Evolutionary conservation across 345 rosid genomes (phyloP), one percentile per base, ranked within the genome.

Genomic region (Rhodomyrtus tomentosa): DNA sequence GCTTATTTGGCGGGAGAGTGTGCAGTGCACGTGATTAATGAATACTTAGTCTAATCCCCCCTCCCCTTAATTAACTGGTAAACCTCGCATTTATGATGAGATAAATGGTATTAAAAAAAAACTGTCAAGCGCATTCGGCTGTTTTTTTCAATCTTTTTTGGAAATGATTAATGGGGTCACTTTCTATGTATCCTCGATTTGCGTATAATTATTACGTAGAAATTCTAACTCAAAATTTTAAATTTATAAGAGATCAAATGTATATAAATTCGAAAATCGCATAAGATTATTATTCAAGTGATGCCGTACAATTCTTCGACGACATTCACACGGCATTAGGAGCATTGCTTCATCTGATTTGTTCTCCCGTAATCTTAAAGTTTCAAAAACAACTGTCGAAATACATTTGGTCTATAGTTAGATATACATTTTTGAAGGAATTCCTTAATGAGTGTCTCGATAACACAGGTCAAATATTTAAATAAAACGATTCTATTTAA

Each of bases 261-360:
- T 10, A 10, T 5, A 25, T n/a, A 25, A 55, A 55, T 45, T 45
- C 2, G 42, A 45, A 45, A 2, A 4, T 5, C 11, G 7, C 5
- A 1, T 5, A 56, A 0, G 8, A 56, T 0, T 5, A 2, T 5
- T 12, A 9, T 1, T 59, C 5, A 3, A 27, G 0, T 0, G 1
- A 27, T 58, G 18, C 2, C 15, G 5, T 10, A 27, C 3, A 3
- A 59, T 32, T 14, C 6, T 27, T 56, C 32, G 2, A 11, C 32
- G n/a, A 56, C 0, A 24, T 25, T 25, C 1, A 2, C 11, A 4
- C 4, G 16, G 15, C n/a, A 56, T 5, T 6, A 1, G 16, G 38
- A 27, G 20, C 5, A 4, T 6, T 0, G 15, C 0, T 4, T 2
- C 4, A 18, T 58, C 40, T 59, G 7, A 7, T 29, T 59, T 29